phyloP scores from a whole-genome alignment of 306 rosid species.

The Prunus padus region DNA sequence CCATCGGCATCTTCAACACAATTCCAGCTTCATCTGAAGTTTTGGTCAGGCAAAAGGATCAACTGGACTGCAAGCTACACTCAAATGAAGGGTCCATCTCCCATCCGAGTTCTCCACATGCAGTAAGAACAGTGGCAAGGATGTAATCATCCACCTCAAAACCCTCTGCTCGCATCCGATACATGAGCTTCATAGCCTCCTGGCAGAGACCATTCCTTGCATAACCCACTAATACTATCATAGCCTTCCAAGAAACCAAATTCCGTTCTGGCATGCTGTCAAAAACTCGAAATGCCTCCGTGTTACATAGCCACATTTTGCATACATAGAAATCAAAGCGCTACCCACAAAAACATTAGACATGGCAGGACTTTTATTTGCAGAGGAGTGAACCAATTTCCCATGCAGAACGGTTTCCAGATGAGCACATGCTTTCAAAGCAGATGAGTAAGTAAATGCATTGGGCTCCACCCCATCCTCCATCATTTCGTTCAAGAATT shows the following conservation, averaged over 20 bases:
- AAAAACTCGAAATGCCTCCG: slow-evolving; percentile 74
- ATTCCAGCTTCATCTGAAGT: background rate
- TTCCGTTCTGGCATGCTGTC: slow-evolving; percentile 78
- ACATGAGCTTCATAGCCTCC: slow-evolving; percentile 82
- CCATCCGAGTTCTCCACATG: slow-evolving; percentile 56
- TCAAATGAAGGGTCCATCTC: slow-evolving; percentile 39
- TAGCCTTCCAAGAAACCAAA: slow-evolving; percentile 85
- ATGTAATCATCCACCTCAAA: slow-evolving; percentile 75
- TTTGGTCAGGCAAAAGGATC: slow-evolving; percentile 11
- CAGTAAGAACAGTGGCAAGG: slow-evolving; percentile 51
- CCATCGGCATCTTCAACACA: background rate
- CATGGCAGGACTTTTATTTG: slow-evolving; percentile 66
- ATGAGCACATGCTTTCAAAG: slow-evolving; percentile 81
- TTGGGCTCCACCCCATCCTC: slow-evolving; percentile 85
- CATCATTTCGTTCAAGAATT: slow-evolving; percentile 65
- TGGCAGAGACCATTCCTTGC: slow-evolving; percentile 75
- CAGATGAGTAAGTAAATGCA: slow-evolving; percentile 72
- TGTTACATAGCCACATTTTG: slow-evolving; percentile 72
- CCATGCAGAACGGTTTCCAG: slow-evolving; percentile 59
- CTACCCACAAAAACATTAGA: slow-evolving; percentile 80
- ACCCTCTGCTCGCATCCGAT: slow-evolving; percentile 78
- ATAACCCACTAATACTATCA: slow-evolving; percentile 79
- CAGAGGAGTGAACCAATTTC: slow-evolving; percentile 67
- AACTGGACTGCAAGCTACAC: slow-evolving; percentile 40
- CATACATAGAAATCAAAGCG: slow-evolving; percentile 77